Conservation (phyloP, 805 yeast genomes). For the Sungouiella blattae region DNA sequence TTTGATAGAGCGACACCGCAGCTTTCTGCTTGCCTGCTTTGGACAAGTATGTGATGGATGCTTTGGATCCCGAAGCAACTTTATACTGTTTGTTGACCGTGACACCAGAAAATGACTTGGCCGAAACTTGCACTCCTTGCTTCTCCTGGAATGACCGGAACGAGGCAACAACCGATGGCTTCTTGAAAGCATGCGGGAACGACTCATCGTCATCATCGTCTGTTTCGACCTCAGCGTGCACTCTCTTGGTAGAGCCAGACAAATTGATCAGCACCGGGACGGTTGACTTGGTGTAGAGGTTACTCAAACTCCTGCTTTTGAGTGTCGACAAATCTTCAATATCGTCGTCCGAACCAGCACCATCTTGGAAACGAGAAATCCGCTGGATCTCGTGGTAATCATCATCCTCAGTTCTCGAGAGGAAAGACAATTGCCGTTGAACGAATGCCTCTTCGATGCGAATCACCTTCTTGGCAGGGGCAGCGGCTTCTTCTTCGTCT, state of each 20-base stretch:
- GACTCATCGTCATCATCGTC: conserved; percentile 33
- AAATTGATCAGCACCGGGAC: conserved; percentile 3
- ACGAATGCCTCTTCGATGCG: conserved; percentile 54
- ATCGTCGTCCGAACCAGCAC: conserved; percentile 35
- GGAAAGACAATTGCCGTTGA: conserved; percentile 53
- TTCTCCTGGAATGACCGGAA: conserved; percentile 38
- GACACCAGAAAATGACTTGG: conserved; percentile 43
- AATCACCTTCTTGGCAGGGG: conserved; percentile 31
- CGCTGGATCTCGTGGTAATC: conserved; percentile 31
- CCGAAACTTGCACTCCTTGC: conserved; percentile 40
- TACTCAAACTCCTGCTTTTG: conserved; percentile 39
- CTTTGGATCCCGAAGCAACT: conserved; percentile 52
- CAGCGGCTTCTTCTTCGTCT: conserved; percentile 15
- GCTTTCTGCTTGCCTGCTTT: conserved; percentile 16
- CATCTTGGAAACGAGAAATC: conserved; percentile 35
- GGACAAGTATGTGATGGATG: conserved; percentile 57
- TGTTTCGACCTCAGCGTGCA: conserved; percentile 13
- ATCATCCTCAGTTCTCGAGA: conserved; percentile 31
- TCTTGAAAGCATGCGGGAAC: conserved; percentile 37
- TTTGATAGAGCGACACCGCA: conserved; percentile 12
- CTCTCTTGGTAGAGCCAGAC: conserved; percentile 12
- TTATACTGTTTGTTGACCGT: conserved; percentile 52
- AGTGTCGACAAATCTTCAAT: conserved; percentile 44
- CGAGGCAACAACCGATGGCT: conserved; percentile 46
- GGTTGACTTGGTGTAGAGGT: conserved; percentile 18